phyloP scores from a whole-genome alignment of 2,329 filamentous ascomycete species.

The Aspergillus proliferans region DNA sequence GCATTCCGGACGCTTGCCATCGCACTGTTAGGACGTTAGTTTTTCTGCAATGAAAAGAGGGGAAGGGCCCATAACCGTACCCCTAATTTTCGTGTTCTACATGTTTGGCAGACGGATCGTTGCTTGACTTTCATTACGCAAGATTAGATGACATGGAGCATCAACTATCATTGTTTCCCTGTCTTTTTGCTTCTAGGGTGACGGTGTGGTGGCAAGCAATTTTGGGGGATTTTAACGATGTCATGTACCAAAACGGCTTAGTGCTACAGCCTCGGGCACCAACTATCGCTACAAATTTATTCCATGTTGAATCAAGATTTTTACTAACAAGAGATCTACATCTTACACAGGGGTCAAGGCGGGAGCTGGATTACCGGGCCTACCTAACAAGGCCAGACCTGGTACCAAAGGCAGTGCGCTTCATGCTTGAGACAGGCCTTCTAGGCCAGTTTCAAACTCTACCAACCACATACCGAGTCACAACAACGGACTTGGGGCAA shows the following conservation, averaged over 20 bases:
- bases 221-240: neutral
- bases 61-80: conserved; percentile 4
- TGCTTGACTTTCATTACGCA: conserved; percentile 12
- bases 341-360: no score
- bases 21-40: conserved; percentile 12
- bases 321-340: neutral
- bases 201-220: neutral
- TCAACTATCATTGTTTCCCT: neutral
- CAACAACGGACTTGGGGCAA: no score
- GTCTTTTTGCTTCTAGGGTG: neutral
- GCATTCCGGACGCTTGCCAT: conserved; percentile 21
- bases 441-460: no score
- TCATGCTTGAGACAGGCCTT: no score
- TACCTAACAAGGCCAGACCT: no score
- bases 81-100: conserved; percentile 15
- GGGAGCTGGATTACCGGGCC: no score
- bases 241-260: neutral
- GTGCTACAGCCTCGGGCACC: neutral
- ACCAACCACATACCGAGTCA: no score
- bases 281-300: no score
- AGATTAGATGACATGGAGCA: neutral
- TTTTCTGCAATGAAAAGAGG: no score
- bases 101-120: conserved; percentile 12
- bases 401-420: no score
- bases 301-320: no score